Percentiles rank a stretch among this genome's conserved stretches.
Conservation (phyloP, 148 eudicot genomes). For the Bassia scoparia region DNA sequence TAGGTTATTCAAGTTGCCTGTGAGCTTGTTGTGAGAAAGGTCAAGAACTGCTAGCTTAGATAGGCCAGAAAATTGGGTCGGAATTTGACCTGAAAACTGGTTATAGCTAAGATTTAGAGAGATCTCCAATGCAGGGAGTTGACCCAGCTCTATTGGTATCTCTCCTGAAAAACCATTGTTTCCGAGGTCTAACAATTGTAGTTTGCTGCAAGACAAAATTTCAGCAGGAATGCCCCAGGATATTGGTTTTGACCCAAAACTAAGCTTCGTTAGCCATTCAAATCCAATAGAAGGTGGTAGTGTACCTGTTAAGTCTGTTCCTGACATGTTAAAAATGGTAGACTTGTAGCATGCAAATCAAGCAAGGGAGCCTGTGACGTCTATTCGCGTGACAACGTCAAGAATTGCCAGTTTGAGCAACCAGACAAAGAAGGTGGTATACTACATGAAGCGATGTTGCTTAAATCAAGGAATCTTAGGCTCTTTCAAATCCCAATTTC, state of each 20-base stretch:
- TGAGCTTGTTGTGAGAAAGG: constrained; percentile 72
- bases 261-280: constrained; percentile 70
- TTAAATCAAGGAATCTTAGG: constrained; percentile 80
- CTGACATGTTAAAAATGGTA: constrained; percentile 75
- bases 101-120: constrained; percentile 81
- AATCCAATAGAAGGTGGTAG: constrained; percentile 52
- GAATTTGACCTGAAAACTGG: constrained; percentile 65
- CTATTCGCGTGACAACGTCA: constrained; percentile 82
- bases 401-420: constrained; percentile 67
- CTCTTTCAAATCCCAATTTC: constrained; percentile 65
- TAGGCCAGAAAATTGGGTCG: constrained; percentile 62
- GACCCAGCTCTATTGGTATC: constrained; percentile 77
- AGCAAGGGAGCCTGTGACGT: constrained; percentile 56
- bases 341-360: constrained; percentile 65
- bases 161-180: constrained; percentile 71
- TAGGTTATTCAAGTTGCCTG: constrained; percentile 55
- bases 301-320: constrained; percentile 62
- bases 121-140: constrained; percentile 80
- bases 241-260: constrained; percentile 63
- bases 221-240: constrained; percentile 75
- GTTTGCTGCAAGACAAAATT: constrained; percentile 67
- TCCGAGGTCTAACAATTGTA: constrained; percentile 78
- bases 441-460: constrained; percentile 57
- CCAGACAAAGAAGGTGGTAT: constrained; percentile 65
- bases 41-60: constrained; percentile 70